Evolutionary conservation across 495 filamentous ascomycete species (phyloP).

Genomic region (Aspergillus diversus): DNA sequence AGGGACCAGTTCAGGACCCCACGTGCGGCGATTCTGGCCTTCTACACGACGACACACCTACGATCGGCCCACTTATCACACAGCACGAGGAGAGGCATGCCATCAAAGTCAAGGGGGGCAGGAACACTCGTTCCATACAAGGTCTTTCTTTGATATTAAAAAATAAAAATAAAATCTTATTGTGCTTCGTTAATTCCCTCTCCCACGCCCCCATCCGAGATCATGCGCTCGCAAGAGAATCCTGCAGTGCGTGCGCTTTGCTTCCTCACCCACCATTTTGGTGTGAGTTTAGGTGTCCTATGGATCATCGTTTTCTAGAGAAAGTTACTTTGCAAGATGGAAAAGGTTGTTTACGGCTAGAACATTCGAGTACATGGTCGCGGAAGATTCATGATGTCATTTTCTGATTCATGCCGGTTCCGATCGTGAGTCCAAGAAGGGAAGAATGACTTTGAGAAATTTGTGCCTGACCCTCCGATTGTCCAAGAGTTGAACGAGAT

Average conservation of each 20-base stretch:
- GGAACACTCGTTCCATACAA: neutral
- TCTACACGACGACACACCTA: neutral
- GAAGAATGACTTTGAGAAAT: no score
- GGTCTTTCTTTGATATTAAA: neutral
- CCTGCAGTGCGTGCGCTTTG: no score
- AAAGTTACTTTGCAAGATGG: neutral
- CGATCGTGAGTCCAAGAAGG: no score
- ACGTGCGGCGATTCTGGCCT: slow-evolving; percentile 19
- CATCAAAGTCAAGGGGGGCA: neutral
- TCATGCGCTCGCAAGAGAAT: neutral
- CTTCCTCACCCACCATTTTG: no score
- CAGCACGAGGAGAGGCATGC: neutral
- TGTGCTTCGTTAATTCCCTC: neutral
- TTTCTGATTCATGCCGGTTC: neutral
- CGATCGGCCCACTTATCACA: neutral
- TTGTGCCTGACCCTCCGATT: no score
- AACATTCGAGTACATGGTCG: neutral
- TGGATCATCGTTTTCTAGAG: neutral
- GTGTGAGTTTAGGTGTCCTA: neutral
- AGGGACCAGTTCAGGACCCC: slow-evolving; percentile 25
- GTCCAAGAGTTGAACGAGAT: no score
- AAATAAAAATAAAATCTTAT: neutral
- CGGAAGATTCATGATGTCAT: neutral
- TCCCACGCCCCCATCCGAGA: neutral
- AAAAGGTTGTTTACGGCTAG: neutral